Conservation (phyloP, 257 asterid species). For the Scutellaria minor region DNA sequence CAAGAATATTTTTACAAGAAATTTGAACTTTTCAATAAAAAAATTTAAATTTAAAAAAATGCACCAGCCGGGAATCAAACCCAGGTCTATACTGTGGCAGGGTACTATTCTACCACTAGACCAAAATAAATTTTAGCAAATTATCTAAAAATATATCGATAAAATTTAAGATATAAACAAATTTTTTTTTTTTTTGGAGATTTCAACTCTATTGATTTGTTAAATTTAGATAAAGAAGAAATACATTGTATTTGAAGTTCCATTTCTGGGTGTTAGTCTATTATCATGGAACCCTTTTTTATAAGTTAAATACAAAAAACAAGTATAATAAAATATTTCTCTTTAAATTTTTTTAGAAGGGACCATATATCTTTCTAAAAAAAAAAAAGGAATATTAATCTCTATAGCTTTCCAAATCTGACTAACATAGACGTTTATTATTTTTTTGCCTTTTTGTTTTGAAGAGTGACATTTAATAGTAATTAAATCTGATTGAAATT, state of each 20-base stretch:
- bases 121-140: conserved; percentile 39
- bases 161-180: not conserved
- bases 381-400: not conserved
- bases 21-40: no score
- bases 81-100: conserved; percentile 99
- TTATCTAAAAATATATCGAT: not conserved
- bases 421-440: not conserved
- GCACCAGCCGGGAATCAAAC: conserved; percentile 99
- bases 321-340: not conserved
- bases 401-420: conserved; percentile 4
- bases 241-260: no score
- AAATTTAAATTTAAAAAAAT: no score
- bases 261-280: no score
- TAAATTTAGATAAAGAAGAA: no score
- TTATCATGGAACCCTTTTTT: not conserved
- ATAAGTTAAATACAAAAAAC: not conserved
- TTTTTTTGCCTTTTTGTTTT: no score
- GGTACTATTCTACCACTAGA: conserved; percentile 92
- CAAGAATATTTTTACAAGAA: no score
- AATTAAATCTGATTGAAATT: conserved; percentile 2
- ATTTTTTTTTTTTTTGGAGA: not conserved
- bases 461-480: not conserved
- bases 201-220: no score
- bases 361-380: not conserved
- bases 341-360: not conserved